phyloP scores from a whole-genome alignment of 331 rosid species.

The Stylosanthes scabra region DNA sequence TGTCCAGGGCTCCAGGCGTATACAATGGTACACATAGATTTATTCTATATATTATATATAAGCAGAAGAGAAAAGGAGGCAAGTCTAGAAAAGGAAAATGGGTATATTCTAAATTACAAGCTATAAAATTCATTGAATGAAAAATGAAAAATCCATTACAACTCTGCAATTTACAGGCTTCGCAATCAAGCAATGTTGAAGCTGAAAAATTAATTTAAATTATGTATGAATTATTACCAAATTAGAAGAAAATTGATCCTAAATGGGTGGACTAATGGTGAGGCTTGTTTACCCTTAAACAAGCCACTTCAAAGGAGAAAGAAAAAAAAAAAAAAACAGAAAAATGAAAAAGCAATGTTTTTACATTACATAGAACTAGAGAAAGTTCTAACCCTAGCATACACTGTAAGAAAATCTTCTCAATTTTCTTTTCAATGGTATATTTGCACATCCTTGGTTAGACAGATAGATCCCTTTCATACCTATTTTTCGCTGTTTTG shows the following conservation, averaged over 20 bases:
- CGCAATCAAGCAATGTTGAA: slow-evolving; percentile 49
- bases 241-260: slow-evolving; percentile 48
- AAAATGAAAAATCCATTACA: slow-evolving; percentile 49
- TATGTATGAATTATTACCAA: slow-evolving; percentile 49
- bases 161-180: slow-evolving; percentile 68
- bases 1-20: too few relatives aligned
- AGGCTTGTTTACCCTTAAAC: slow-evolving; percentile 39
- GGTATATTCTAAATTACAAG: slow-evolving; percentile 43
- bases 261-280: slow-evolving; percentile 40
- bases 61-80: too few relatives aligned
- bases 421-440: slow-evolving; percentile 18
- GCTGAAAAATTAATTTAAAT: slow-evolving; percentile 57
- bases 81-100: slow-evolving; percentile 13
- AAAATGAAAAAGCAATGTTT: slow-evolving; percentile 33
- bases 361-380: slow-evolving; percentile 37
- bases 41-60: too few relatives aligned
- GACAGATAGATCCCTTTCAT: slow-evolving; percentile 47
- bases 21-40: too few relatives aligned
- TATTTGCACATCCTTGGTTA: slow-evolving; percentile 52
- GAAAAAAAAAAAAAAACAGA: slow-evolving; percentile 24
- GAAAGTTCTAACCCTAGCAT: slow-evolving; percentile 44
- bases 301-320: slow-evolving; percentile 36
- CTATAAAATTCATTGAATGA: slow-evolving; percentile 36
- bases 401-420: slow-evolving; percentile 29
- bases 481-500: slow-evolving; percentile 46